Percentiles rank a stretch among this genome's conserved stretches.
phyloP scores from a whole-genome alignment of 176 grass and related monocot species.

The Eragrostis curvula region DNA sequence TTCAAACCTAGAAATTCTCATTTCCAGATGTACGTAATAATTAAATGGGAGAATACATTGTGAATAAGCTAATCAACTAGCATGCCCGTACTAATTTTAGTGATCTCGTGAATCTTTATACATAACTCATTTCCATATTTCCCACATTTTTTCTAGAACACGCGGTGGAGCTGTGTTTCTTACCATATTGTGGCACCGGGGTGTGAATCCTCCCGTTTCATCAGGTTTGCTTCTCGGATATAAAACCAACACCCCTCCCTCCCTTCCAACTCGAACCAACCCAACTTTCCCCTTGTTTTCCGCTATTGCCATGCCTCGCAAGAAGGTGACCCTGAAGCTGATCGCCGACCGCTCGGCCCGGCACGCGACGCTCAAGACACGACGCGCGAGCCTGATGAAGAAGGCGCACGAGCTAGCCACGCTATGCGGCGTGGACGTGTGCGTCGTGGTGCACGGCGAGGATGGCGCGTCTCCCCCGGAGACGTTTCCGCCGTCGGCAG shows the following conservation, averaged over 20 bases:
- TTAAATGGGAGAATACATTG: not conserved
- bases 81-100: not conserved
- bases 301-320: not conserved
- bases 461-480: not conserved
- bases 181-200: not conserved
- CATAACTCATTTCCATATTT: not conserved
- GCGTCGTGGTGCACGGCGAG: not conserved
- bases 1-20: not conserved
- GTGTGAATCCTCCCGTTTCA: not conserved
- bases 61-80: not conserved
- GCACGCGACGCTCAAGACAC: not conserved
- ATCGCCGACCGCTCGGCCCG: not conserved
- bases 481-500: not conserved
- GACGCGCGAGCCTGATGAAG: not conserved
- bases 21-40: not conserved
- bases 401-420: not conserved
- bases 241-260: not conserved
- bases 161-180: not conserved
- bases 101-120: not conserved
- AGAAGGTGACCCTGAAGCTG: not conserved
- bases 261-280: not conserved
- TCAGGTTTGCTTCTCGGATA: not conserved
- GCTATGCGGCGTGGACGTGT: not conserved
- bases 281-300: not conserved
- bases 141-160: not conserved